These are phyloP conservation scores for Nitzschia inconspicua DNA, from an alignment of 108 stramenopile species.

Conservation along the genomic window DNA sequence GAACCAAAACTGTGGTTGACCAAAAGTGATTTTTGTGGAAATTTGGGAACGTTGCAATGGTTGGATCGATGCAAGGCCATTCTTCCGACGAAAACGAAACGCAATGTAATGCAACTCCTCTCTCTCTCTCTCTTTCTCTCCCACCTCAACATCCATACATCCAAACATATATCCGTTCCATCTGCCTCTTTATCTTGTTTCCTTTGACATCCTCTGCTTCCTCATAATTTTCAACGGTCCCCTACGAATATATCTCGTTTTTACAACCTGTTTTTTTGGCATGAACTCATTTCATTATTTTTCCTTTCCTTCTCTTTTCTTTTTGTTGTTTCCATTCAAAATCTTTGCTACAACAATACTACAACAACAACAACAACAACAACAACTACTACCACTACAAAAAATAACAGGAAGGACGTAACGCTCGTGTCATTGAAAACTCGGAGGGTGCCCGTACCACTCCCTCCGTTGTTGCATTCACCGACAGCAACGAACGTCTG, in stretches of 20 bases:
- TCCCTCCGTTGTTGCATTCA: constrained; percentile 95
- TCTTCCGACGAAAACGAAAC: no score
- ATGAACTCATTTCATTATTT: background rate
- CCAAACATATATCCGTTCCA: no score
- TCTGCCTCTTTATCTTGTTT: no score
- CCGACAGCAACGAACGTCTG: constrained; percentile 82
- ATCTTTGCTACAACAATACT: background rate
- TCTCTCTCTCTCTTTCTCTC: no score
- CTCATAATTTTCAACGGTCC: background rate
- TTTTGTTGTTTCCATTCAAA: background rate
- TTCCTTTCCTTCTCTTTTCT: background rate
- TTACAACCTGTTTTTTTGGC: background rate
- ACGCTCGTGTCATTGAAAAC: constrained; percentile 98
- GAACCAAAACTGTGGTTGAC: no score
- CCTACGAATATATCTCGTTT: background rate
- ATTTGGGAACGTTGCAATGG: no score
- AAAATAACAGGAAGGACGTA: constrained; percentile 74
- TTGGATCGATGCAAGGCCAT: no score
- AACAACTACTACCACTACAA: background rate
- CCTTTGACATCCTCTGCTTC: no score
- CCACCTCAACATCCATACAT: no score
- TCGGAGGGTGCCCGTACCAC: constrained; percentile 99
- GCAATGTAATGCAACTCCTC: no score
- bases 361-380: background rate
- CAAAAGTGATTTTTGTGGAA: no score